Evolutionary conservation across 306 rosid genomes (phyloP).

Genomic region (Cicer arietinum): DNA sequence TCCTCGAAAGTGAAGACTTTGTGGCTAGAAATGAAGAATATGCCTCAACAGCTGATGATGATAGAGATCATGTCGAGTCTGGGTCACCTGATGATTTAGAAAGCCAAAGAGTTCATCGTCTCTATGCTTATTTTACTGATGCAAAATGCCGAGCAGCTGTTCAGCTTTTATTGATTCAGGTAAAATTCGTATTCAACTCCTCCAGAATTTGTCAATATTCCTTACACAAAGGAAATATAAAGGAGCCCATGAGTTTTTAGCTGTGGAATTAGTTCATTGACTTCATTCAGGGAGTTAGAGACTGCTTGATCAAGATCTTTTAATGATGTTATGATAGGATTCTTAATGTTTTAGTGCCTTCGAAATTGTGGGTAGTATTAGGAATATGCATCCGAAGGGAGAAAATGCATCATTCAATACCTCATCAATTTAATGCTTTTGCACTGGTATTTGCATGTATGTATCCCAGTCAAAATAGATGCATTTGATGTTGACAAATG

Average conservation of each 20-base stretch:
- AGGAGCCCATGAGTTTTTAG: conserved; percentile 13
- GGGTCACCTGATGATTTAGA: conserved; percentile 60
- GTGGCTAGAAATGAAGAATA: conserved; percentile 49
- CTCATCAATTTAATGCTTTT: conserved; percentile 6
- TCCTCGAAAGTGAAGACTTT: conserved; percentile 58
- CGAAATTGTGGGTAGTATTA: conserved; percentile 14
- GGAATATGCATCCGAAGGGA: conserved; percentile 10
- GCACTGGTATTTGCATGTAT: conserved; percentile 8
- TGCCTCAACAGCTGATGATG: conserved; percentile 54
- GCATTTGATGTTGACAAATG: conserved; percentile 27
- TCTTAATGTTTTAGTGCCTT: conserved; percentile 12
- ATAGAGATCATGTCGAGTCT: conserved; percentile 58
- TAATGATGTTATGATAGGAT: conserved; percentile 4
- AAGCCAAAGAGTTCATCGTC: conserved; percentile 49
- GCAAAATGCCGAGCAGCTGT: conserved; percentile 96
- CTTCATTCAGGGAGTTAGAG: not conserved
- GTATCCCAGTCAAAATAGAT: conserved; percentile 26
- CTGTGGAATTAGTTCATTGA: conserved; percentile 9
- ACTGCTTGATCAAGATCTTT: conserved; percentile 31
- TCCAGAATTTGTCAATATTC: conserved; percentile 6
- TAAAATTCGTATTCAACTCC: conserved; percentile 48
- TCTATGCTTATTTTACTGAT: conserved; percentile 69
- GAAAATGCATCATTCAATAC: conserved; percentile 12
- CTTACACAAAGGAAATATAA: conserved; percentile 5
- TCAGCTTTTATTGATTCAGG: conserved; percentile 96